A percentile compares a stretch with the other conserved stretches of the same genome.
Conservation (phyloP, 176 grass and related monocot genomes). For the Triticum dicoccoides region DNA sequence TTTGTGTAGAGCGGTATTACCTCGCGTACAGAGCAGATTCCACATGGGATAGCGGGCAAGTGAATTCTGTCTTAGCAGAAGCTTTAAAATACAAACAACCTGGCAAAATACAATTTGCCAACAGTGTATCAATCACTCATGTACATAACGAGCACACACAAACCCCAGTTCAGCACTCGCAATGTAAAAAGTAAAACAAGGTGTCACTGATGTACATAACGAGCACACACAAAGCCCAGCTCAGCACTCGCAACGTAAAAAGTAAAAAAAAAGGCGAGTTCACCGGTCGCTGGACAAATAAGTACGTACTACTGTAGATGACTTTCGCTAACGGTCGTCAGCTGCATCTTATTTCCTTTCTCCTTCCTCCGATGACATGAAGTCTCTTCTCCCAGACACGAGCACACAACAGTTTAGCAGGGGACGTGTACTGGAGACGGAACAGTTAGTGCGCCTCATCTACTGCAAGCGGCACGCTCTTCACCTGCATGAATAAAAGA, state of each 20-base stretch:
- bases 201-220: neutral
- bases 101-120: neutral
- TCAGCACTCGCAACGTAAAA: neutral
- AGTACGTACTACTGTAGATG: neutral
- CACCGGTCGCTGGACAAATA: neutral
- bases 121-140: neutral
- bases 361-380: neutral
- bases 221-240: neutral
- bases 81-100: neutral
- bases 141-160: neutral
- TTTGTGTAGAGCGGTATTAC: too few relatives aligned
- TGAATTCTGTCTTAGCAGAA: neutral
- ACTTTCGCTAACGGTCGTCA: conserved; percentile 16
- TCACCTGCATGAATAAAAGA: conserved; percentile 44
- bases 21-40: too few relatives aligned
- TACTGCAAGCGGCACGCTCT: conserved; percentile 69
- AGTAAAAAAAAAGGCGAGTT: neutral
- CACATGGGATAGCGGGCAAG: neutral
- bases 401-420: neutral
- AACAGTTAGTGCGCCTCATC: conserved; percentile 46
- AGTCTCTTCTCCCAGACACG: neutral
- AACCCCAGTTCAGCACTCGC: conserved; percentile 2
- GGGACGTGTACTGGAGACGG: neutral
- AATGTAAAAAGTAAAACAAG: too few relatives aligned
- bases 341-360: neutral